phyloP scores from a whole-genome alignment of 2,329 filamentous ascomycete species.

The Trichocomaceae sp. region DNA sequence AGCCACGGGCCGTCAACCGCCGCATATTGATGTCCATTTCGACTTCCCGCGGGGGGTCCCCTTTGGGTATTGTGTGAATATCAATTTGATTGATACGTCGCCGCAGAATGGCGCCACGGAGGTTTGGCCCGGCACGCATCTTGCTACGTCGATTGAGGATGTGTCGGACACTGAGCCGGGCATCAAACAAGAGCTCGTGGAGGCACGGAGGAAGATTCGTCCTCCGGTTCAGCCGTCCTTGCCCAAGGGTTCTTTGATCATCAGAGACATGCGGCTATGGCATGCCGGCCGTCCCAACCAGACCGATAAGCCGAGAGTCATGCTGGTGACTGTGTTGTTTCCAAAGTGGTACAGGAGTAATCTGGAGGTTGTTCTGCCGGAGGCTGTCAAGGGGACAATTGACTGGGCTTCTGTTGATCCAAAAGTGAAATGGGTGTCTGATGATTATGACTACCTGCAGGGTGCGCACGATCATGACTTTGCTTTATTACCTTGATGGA shows the following conservation, averaged over 20 bases:
- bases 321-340: constrained; percentile 39
- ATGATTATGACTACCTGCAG: constrained; percentile 34
- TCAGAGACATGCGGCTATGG: constrained; percentile 46
- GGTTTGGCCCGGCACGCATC: constrained; percentile 46
- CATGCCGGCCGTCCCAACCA: constrained; percentile 47
- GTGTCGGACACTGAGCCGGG: constrained; percentile 16
- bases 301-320: constrained; percentile 38
- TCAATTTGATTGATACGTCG: constrained; percentile 41
- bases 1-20: constrained; percentile 33
- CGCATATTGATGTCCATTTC: constrained; percentile 40
- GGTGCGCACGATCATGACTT: constrained; percentile 33
- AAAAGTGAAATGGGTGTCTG: constrained; percentile 32
- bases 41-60: constrained; percentile 44
- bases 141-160: constrained; percentile 28
- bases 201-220: constrained; percentile 25
- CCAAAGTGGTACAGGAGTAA: constrained; percentile 32
- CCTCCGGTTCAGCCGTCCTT: constrained; percentile 37
- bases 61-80: constrained; percentile 44
- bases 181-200: constrained; percentile 29
- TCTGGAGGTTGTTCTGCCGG: constrained; percentile 28
- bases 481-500: constrained; percentile 17
- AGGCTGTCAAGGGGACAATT: constrained; percentile 23
- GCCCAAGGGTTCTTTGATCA: constrained; percentile 40
- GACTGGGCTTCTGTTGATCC: constrained; percentile 31
- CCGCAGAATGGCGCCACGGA: constrained; percentile 46